Conservation (phyloP, 2,329 filamentous ascomycete species). For the Fusarium marasasianum region DNA sequence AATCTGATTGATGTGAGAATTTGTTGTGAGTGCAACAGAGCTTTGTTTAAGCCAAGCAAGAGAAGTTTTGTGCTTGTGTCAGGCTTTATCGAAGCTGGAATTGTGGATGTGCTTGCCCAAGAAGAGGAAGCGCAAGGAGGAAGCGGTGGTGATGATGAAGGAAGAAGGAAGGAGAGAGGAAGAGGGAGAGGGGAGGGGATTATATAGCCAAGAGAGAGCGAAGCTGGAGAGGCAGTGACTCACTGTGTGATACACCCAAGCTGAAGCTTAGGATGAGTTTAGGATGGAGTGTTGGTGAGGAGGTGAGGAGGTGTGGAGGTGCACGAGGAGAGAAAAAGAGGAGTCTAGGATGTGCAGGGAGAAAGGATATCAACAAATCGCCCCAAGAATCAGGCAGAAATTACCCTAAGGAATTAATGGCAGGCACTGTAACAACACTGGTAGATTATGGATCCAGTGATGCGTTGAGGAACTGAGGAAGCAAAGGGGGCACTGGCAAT, state of each 20-base stretch:
- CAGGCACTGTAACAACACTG: neutral
- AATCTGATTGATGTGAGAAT: conserved; percentile 15
- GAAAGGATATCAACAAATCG: conserved; percentile 5
- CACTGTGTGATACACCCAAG: conserved; percentile 9
- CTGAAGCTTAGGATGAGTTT: neutral
- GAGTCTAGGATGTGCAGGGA: neutral
- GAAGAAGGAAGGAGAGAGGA: conserved; percentile 17
- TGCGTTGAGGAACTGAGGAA: conserved; percentile 3
- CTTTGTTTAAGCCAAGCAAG: neutral
- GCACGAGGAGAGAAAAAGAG: neutral
- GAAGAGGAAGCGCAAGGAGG: conserved; percentile 3
- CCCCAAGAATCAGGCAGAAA: neutral
- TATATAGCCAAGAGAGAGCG: neutral
- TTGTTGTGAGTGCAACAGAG: neutral
- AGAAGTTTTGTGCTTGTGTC: neutral
- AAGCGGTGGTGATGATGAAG: conserved; percentile 11
- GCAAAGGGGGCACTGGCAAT: neutral
- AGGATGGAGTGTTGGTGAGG: neutral
- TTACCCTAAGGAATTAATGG: neutral
- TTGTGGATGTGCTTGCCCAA: conserved; percentile 10
- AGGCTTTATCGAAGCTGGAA: neutral
- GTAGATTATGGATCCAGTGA: neutral
- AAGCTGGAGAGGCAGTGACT: conserved; percentile 16
- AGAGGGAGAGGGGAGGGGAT: conserved; percentile 1
- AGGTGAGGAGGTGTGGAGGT: conserved; percentile 1